Evolutionary conservation across 2,329 filamentous ascomycete genomes (phyloP), one percentile per base, ranked within the genome.

Genomic region (Paraphaeosphaeria sporulosa): DNA sequence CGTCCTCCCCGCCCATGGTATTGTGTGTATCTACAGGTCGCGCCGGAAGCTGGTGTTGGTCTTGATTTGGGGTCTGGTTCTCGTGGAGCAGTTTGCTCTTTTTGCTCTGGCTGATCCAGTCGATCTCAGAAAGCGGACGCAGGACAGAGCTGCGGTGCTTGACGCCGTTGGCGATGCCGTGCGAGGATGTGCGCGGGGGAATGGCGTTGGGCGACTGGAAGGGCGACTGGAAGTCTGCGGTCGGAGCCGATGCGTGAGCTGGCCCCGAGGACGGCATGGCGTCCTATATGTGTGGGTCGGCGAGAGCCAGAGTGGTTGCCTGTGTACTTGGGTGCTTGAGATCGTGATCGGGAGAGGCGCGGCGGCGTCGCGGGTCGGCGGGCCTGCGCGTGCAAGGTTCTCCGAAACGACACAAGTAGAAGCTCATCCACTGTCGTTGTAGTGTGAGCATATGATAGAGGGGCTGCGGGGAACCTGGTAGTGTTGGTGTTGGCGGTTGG

Each of bases 71-170:
- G 43, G 21, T 50, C 38, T 27, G 50, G 52, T 17, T 48, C 49
- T 25, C 64, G 61, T 75, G 74, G 51, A 63, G 68, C 25, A 71
- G 71, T 61, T 76, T 76, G 67, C 66, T 74, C 67, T 77, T 78
- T 65, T 76, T 77, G 69, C 74, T 76, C 67, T 76, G 73, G 47
- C 71, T 69, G 63, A 79, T 69, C 77, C 77, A 79, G 63, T 78
- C 76, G 59, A 68, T 70, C 61, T 79, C 77, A 44, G 75, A 75
- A 32, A 79, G 68, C 23, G 77, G 76, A 51, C 75, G 71, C 55
- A 78, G 65, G 17, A 78, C 75, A 30, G 69, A 72, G 44, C 65
- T 63, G 51, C 69, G 69, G 34, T 70, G 67, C 47, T 63, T 71
- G 61, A 67, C 58, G 60, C 63, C 67, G 60, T 71, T 71, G 25